Evolutionary conservation across 305 asterid genomes (phyloP), one percentile per base, ranked within the genome.

Genomic region (Fraxinus albicans): DNA sequence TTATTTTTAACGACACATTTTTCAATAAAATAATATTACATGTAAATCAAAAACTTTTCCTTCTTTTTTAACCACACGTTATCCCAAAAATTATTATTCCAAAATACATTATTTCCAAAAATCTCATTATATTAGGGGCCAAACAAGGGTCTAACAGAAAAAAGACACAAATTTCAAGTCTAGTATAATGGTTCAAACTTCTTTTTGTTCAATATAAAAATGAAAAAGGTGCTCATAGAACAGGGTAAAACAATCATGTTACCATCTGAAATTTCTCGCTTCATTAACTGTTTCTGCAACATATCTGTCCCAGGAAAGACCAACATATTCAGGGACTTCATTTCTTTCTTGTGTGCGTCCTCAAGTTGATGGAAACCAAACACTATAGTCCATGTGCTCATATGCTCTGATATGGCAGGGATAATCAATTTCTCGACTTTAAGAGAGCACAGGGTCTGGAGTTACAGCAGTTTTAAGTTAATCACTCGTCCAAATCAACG

Each of bases 381-480:
- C 84, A 84, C 90, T 53, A 63, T 81, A 38, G 95, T 92, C 98
- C 98, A 95, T 15, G 96, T 96, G 90, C 88, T 90, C 92, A 89
- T 85, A 87, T 96, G 98, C 89, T 95, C 98, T 74, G 97, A 81
- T 88, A 95, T 90, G 81, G 99, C 98, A 31, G 98, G 99, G 84
- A 96, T 95, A 81, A 94, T 87, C 93, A 96, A 88, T 79, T 89
- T 90, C 88, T 90, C 92, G 35, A 96, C 93, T 84, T 88, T 84
- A 47, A 95, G 97, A 81, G 87, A 89, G 79, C 89, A 87, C 3
- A 96, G 97, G 86, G 89, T 94, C 99, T 96, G 93, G 69, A 80
- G 86, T 77, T 77, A 77, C 58, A 86, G 76, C 77, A 73, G 76
- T 40, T 12, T 42, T 69, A 34, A 86, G 58, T 76, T 77, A 73